Evolutionary conservation across 352 stramenopile genomes (phyloP).

Genomic region (Globisporangium lucens): DNA sequence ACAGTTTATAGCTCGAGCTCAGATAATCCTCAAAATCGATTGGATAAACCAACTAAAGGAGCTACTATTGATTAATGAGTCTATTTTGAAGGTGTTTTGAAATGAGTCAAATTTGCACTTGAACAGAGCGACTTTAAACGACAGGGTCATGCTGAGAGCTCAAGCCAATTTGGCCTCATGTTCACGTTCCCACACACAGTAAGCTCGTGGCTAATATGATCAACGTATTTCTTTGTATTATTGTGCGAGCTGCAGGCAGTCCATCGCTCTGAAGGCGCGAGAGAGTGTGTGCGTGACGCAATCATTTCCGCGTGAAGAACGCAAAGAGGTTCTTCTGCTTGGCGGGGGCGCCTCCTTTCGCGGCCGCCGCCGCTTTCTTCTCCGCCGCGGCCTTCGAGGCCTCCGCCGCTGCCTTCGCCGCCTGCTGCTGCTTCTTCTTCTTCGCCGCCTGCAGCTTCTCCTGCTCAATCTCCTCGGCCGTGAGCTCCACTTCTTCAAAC

Average conservation of each 20-base stretch:
- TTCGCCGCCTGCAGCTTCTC: conserved; percentile 47
- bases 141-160: background rate
- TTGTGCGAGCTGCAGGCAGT: background rate
- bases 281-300: background rate
- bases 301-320: conserved; percentile 50
- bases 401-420: conserved; percentile 30
- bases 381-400: conserved; percentile 34
- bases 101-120: background rate
- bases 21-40: background rate
- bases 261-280: background rate
- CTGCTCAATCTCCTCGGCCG: conserved; percentile 47
- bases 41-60: too few relatives aligned
- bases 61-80: too few relatives aligned
- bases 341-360: conserved; percentile 37
- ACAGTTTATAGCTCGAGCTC: background rate
- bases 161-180: background rate
- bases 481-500: conserved; percentile 70
- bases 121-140: background rate
- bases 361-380: conserved; percentile 52
- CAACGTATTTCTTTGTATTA: background rate
- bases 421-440: conserved; percentile 50
- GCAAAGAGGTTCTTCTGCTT: conserved; percentile 74
- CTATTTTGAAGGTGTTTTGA: background rate
- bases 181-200: background rate
- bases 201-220: background rate